Percentiles rank a stretch among this genome's conserved stretches.
phyloP scores from a whole-genome alignment of 225 moss, liverwort and hornwort genomes.

The Polytrichum commune region DNA sequence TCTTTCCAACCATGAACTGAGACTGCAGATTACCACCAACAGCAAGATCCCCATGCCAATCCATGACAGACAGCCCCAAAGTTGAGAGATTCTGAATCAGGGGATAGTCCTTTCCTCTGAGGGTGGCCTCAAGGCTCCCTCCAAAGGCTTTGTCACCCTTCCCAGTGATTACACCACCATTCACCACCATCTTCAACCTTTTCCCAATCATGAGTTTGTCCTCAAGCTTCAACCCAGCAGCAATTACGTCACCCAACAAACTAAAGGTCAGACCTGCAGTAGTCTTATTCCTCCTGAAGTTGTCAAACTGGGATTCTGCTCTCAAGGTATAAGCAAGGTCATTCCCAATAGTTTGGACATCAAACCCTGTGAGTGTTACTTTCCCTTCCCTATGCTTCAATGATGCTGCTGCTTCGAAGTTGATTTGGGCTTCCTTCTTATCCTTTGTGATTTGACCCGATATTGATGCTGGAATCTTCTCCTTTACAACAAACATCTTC shows the following conservation, averaged over 20 bases:
- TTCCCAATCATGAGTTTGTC: conserved; percentile 52
- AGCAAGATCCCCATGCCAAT: conserved; percentile 58
- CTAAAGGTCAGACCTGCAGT: conserved; percentile 50
- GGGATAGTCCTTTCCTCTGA: conserved; percentile 47
- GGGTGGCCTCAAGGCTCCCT: conserved; percentile 49
- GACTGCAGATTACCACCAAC: conserved; percentile 59
- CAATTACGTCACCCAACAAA: conserved; percentile 41
- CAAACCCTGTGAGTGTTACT: conserved; percentile 43
- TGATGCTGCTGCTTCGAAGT: conserved; percentile 55
- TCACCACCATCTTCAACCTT: conserved; percentile 55
- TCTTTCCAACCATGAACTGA: conserved; percentile 56
- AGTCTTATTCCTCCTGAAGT: conserved; percentile 51
- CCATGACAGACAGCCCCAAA: conserved; percentile 51
- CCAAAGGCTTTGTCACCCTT: conserved; percentile 60
- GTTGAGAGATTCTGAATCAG: conserved; percentile 49
- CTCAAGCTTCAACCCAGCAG: conserved; percentile 55
- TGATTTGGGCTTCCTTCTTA: conserved; percentile 57
- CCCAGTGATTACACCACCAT: conserved; percentile 51
- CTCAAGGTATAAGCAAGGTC: conserved; percentile 49
- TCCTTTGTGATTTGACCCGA: conserved; percentile 55
- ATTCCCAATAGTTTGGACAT: conserved; percentile 53
- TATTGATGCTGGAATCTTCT: conserved; percentile 46
- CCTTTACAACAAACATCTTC: conserved; percentile 51
- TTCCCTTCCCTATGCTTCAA: conserved; percentile 52
- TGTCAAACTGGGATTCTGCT: conserved; percentile 50